Conservation (phyloP, 768 basidiomycete genomes). For the Coprinellus aureogranulatus region DNA sequence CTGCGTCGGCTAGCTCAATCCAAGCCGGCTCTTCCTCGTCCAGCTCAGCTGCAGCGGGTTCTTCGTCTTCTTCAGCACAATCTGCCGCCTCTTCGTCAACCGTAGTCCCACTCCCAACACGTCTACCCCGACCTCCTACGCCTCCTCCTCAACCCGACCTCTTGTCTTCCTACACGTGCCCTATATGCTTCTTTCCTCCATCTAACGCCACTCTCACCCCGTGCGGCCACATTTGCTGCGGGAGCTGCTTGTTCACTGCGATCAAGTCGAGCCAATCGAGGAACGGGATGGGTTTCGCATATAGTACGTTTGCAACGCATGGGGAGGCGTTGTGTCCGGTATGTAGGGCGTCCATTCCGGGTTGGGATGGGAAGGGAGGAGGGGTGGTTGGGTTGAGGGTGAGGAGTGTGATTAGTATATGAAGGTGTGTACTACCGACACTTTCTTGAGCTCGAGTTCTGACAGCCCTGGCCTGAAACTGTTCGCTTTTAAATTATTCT, state of each 20-base stretch:
- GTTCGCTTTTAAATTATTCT: too few species aligned
- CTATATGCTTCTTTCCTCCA: slow-evolving; percentile 76
- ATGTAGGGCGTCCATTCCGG: slow-evolving; percentile 62
- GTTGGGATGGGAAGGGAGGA: slow-evolving; percentile 70
- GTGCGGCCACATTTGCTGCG: slow-evolving; percentile 79
- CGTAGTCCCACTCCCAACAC: background rate
- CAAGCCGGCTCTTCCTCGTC: too few species aligned
- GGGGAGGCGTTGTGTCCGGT: slow-evolving; percentile 56
- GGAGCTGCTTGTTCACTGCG: slow-evolving; percentile 70
- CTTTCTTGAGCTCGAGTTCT: too few species aligned
- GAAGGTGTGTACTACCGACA: too few species aligned
- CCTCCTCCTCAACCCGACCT: slow-evolving; percentile 12
- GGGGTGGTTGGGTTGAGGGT: slow-evolving; percentile 64
- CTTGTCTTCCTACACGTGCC: slow-evolving; percentile 69
- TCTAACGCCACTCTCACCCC: slow-evolving; percentile 75
- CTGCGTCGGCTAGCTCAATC: too few species aligned
- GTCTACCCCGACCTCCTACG: slow-evolving; percentile 5
- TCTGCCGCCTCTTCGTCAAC: slow-evolving; percentile 4
- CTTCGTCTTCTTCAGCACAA: background rate
- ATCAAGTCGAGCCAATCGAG: slow-evolving; percentile 62
- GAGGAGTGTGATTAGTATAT: slow-evolving; percentile 42
- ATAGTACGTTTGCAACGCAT: slow-evolving; percentile 15
- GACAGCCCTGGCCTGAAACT: too few species aligned
- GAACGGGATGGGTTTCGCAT: slow-evolving; percentile 19
- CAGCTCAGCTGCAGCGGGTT: background rate